Percentiles rank a stretch among this genome's conserved stretches.
These are phyloP conservation scores for Backusella luteola DNA, from an alignment of 192 early-diverging fungal genomes.

Conservation along the genomic window DNA sequence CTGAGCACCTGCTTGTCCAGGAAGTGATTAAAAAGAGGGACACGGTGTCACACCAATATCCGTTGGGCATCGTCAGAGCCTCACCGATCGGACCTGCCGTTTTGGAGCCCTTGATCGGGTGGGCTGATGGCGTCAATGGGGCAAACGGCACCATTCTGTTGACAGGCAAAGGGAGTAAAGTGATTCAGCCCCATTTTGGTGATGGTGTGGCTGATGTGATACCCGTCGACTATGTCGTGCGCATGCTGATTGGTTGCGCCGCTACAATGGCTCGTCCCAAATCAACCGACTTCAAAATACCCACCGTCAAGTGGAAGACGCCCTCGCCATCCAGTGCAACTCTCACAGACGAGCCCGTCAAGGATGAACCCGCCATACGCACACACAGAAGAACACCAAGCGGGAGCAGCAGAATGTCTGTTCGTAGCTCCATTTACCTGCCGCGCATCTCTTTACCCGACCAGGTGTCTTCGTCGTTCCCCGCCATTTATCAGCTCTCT, in stretches of 20 bases:
- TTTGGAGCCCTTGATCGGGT: constrained; percentile 33
- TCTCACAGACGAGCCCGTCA: background rate
- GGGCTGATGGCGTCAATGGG: constrained; percentile 40
- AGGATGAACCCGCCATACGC: background rate
- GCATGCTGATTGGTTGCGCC: constrained; percentile 28
- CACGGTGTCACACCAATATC: constrained; percentile 18
- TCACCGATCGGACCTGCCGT: constrained; percentile 29
- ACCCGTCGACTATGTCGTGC: constrained; percentile 35
- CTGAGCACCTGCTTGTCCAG: constrained; percentile 43
- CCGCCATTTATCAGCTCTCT: constrained; percentile 27
- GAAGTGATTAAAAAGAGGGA: constrained; percentile 27
- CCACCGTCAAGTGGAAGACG: background rate
- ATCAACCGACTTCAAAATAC: background rate
- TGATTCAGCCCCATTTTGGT: constrained; percentile 26
- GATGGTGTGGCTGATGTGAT: constrained; percentile 33
- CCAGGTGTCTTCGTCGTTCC: constrained; percentile 13
- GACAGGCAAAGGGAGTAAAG: constrained; percentile 27
- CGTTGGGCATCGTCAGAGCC: constrained; percentile 31
- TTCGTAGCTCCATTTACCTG: background rate
- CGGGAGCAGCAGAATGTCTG: constrained; percentile 9
- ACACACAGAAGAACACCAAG: constrained; percentile 1
- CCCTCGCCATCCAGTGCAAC: background rate
- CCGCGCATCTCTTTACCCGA: background rate
- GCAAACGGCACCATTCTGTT: constrained; percentile 29
- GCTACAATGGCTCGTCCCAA: background rate